Conservation (phyloP, 805 yeast species). For the Jamesozyma lodderae region DNA sequence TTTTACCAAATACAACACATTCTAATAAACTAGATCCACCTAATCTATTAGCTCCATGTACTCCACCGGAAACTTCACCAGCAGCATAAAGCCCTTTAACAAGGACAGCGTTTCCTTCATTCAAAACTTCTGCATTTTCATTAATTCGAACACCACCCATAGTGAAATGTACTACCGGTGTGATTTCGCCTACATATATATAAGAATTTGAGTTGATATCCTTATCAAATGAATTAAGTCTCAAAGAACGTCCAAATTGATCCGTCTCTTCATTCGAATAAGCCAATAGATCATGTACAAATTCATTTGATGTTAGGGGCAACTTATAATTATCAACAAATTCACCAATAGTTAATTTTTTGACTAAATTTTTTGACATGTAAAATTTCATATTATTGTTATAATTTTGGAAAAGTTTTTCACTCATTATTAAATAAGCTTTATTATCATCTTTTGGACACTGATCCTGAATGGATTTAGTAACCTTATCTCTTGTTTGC, state of each 20-base stretch:
- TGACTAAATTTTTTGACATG: constrained; percentile 31
- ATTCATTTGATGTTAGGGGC: constrained; percentile 14
- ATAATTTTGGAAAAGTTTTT: constrained; percentile 37
- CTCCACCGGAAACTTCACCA: constrained; percentile 63
- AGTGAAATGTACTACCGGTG: constrained; percentile 59
- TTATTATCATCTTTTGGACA: constrained; percentile 25
- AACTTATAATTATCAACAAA: constrained; percentile 21
- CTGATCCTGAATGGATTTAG: constrained; percentile 34
- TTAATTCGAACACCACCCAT: constrained; percentile 59
- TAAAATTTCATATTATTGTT: constrained; percentile 46
- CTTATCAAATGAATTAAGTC: constrained; percentile 27
- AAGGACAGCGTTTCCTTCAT: constrained; percentile 24
- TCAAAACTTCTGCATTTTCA: constrained; percentile 36
- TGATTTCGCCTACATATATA: constrained; percentile 42
- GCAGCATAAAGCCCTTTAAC: constrained; percentile 47
- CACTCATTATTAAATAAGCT: constrained; percentile 35
- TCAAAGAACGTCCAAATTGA: constrained; percentile 30
- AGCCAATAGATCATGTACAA: constrained; percentile 16
- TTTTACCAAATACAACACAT: constrained; percentile 53
- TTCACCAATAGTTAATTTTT: constrained; percentile 25
- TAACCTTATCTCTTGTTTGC: constrained; percentile 44
- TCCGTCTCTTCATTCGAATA: constrained; percentile 27
- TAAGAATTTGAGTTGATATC: constrained; percentile 17
- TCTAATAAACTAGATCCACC: constrained; percentile 51
- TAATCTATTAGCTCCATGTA: constrained; percentile 55